Conservation (phyloP, 2,329 filamentous ascomycete genomes). For the Colletotrichum lindemuthianum region DNA sequence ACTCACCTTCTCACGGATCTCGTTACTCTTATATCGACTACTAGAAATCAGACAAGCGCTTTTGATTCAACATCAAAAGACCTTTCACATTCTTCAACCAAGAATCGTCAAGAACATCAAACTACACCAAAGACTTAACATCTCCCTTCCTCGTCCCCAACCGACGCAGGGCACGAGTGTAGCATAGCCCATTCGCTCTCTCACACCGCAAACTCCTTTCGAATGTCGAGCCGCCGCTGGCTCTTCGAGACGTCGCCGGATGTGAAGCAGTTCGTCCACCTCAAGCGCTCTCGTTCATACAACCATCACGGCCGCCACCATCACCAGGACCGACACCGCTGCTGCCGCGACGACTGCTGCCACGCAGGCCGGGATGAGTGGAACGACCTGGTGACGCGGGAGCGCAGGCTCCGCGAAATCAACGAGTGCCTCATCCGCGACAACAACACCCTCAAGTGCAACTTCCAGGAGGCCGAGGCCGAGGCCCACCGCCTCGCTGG, state of each 20-base stretch:
- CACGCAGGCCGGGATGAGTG: constrained; percentile 50
- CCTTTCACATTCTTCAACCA: background rate
- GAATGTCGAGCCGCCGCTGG: constrained; percentile 48
- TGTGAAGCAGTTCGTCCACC: constrained; percentile 50
- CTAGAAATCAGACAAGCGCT: background rate
- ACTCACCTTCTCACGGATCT: background rate
- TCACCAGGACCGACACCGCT: constrained; percentile 36
- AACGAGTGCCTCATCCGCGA: constrained; percentile 47
- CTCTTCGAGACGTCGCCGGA: constrained; percentile 49
- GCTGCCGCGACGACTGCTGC: constrained; percentile 46
- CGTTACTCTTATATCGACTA: background rate
- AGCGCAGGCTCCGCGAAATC: constrained; percentile 47
- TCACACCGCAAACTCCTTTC: constrained; percentile 19
- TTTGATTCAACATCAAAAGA: background rate
- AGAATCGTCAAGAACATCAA: background rate
- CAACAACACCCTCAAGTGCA: constrained; percentile 47
- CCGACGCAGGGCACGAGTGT: constrained; percentile 33
- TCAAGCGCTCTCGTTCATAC: constrained; percentile 53
- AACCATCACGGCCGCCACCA: constrained; percentile 44
- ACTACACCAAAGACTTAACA: background rate
- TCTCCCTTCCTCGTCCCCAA: constrained; percentile 12
- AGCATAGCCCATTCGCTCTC: constrained; percentile 22
- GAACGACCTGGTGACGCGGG: constrained; percentile 49
- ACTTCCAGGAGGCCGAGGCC: constrained; percentile 47
- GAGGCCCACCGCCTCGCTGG: constrained; percentile 48